Conservation (phyloP, 352 stramenopile species). For the Pythium dissimile region DNA sequence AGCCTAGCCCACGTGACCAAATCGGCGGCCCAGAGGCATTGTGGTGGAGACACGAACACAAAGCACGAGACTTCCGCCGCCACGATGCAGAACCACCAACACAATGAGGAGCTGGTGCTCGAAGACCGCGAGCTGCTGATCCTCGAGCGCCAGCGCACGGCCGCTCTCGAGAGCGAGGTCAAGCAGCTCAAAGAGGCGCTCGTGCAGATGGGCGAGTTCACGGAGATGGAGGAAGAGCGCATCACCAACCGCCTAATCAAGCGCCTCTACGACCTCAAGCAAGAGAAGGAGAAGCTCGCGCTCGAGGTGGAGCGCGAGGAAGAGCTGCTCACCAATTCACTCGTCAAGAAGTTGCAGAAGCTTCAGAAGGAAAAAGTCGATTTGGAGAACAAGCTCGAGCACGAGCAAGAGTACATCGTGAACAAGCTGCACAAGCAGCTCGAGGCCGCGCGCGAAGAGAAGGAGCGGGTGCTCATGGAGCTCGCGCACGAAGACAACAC, state of each 20-base stretch:
- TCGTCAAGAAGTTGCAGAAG: conserved; percentile 88
- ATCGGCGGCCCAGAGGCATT: neutral
- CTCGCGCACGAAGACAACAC: conserved; percentile 63
- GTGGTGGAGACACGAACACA: neutral
- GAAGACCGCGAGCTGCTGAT: conserved; percentile 60
- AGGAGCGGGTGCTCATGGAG: conserved; percentile 64
- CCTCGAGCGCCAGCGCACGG: conserved; percentile 71
- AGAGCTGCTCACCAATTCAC: conserved; percentile 87
- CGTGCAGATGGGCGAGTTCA: conserved; percentile 78
- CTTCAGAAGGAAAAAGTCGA: conserved; percentile 89
- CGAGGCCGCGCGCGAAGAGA: conserved; percentile 61
- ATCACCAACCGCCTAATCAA: conserved; percentile 85
- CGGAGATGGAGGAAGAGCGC: conserved; percentile 80
- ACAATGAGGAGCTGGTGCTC: conserved; percentile 20
- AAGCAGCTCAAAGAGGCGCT: conserved; percentile 64
- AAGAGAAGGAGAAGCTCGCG: conserved; percentile 87
- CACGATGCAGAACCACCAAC: conserved; percentile 25
- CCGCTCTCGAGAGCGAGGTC: conserved; percentile 62
- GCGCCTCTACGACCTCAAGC: conserved; percentile 70
- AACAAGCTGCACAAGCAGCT: conserved; percentile 89
- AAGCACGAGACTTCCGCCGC: no score
- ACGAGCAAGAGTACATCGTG: conserved; percentile 91
- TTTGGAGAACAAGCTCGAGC: conserved; percentile 90
- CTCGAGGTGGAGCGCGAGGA: conserved; percentile 88
- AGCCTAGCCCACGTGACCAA: neutral